Base-by-base conservation (phyloP, 805 yeast species). In the Lachancea nothofagi region DNA sequence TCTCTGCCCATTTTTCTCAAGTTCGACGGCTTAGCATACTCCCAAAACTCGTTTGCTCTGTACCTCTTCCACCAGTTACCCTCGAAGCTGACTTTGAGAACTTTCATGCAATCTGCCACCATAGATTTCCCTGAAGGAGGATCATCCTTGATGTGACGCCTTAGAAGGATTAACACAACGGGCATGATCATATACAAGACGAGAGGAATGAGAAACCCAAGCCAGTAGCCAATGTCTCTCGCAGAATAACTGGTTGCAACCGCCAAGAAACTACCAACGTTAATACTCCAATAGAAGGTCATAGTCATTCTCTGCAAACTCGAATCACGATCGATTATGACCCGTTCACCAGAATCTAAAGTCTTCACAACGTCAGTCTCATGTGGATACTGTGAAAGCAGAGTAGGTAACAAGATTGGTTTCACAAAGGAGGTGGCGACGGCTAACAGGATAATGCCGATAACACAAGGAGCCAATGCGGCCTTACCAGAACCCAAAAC, bases 341-440 rank as follows among this genome's bases (percentile, higher is more conserved):
- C 89, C 34, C 71, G 70, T 54, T 78, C 79, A 42, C 95, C 95
- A 20, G 68, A 55, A 48, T 73, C 71, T 42, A 72, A 65, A 3
- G 72, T 74, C 57, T 70, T 72, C 40, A 84, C 75, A 36, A 72
- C 75, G 46, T 78, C 81, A 49, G 72, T 70, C 42, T 74, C 66
- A 56, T 77, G 74, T 32, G 80, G 78, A 55, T 74, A 78, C 62
- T 80, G 86, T 53, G 80, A 85, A 61, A 87, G 89, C 57, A 84
- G 77, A 57, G 84, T 69, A 19, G 59, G 62, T 4, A 87, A 75
- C 22, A 83, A 77, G 52, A 83, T 83, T 29, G 88, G 71, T 59
- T 84, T 84, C 57, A 84, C 84, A 50, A 87, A 81, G 54, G 93
- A 93, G 23, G 93, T 80, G 29, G 87, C 90, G 43, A 67, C 45